A percentile compares a stretch with the other conserved stretches of the same genome.
These are phyloP conservation scores for Magnolia sinica DNA, from an alignment of 164 flowering plant genomes.

Conservation along the genomic window DNA sequence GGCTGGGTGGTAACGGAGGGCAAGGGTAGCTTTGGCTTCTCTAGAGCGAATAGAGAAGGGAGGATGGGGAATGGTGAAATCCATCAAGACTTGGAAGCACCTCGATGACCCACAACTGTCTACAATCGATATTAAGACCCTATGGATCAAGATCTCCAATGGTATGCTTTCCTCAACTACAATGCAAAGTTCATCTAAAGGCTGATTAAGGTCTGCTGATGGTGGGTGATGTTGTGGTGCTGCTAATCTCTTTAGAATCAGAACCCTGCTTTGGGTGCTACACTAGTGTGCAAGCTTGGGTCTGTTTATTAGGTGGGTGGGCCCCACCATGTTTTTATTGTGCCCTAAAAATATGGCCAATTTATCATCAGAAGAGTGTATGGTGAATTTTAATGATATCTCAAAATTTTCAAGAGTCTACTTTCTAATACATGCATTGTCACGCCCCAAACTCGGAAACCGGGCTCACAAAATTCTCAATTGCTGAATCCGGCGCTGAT, in stretches of 20 bases:
- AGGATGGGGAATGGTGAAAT: constrained; percentile 77
- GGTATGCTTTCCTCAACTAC: constrained; percentile 27
- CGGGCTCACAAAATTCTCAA: too few relatives aligned
- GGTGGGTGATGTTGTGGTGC: neutral
- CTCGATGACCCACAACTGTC: constrained; percentile 71
- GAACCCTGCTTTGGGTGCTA: too few relatives aligned
- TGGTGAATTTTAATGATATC: too few relatives aligned
- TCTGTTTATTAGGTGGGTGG: too few relatives aligned
- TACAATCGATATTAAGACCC: constrained; percentile 58
- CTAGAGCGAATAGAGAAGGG: constrained; percentile 57
- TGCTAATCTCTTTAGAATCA: too few relatives aligned
- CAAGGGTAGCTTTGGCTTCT: constrained; percentile 70
- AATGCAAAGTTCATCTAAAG: neutral
- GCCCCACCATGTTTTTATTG: neutral
- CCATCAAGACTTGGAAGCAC: constrained; percentile 90
- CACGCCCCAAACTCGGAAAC: too few relatives aligned
- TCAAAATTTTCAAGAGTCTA: too few relatives aligned
- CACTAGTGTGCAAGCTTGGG: neutral
- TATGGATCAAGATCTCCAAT: constrained; percentile 61
- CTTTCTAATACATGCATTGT: too few relatives aligned
- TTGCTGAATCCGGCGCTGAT: too few relatives aligned
- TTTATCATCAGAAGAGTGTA: too few relatives aligned
- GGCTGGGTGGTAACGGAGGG: constrained; percentile 88
- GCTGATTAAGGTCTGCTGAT: neutral
- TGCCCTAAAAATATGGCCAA: neutral